Evolutionary conservation across 345 rosid species (phyloP).

Genomic region (Lumnitzera littorea): DNA sequence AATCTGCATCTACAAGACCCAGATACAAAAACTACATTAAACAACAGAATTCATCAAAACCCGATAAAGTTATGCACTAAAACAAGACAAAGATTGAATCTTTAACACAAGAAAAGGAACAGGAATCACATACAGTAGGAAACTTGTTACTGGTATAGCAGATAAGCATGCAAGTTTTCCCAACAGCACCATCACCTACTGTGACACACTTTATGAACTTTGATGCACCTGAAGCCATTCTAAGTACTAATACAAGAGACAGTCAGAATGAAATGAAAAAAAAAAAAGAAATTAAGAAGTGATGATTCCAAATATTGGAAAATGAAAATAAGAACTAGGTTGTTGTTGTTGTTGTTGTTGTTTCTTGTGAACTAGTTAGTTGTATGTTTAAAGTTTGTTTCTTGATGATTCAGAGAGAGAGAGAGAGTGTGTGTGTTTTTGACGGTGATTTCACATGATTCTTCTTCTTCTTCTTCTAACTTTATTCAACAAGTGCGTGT

Average conservation of each 20-base stretch:
- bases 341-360: slow-evolving; percentile 3
- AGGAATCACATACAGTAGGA: slow-evolving; percentile 50
- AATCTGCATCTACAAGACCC: slow-evolving; percentile 36
- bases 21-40: slow-evolving; percentile 23
- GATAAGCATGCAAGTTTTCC: slow-evolving; percentile 84
- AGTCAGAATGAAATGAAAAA: slow-evolving; percentile 3
- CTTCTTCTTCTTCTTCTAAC: too few relatives aligned
- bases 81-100: slow-evolving; percentile 1
- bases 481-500: too few relatives aligned
- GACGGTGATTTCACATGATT: slow-evolving; percentile 1
- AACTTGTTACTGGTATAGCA: slow-evolving; percentile 85
- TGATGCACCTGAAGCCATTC: slow-evolving; percentile 59
- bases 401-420: neutral
- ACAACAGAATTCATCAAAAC: slow-evolving; percentile 1
- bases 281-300: neutral
- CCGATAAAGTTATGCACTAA: slow-evolving; percentile 1
- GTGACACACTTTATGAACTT: slow-evolving; percentile 82
- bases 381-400: too few relatives aligned
- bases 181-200: slow-evolving; percentile 85
- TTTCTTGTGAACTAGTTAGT: neutral
- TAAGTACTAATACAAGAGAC: neutral
- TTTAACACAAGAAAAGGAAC: slow-evolving; percentile 11
- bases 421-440: slow-evolving; percentile 5
- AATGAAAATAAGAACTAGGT: slow-evolving; percentile 4
- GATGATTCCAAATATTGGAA: neutral